Evolutionary conservation across 2,329 filamentous ascomycete species (phyloP).

Genomic region (Coleophoma crateriformis): DNA sequence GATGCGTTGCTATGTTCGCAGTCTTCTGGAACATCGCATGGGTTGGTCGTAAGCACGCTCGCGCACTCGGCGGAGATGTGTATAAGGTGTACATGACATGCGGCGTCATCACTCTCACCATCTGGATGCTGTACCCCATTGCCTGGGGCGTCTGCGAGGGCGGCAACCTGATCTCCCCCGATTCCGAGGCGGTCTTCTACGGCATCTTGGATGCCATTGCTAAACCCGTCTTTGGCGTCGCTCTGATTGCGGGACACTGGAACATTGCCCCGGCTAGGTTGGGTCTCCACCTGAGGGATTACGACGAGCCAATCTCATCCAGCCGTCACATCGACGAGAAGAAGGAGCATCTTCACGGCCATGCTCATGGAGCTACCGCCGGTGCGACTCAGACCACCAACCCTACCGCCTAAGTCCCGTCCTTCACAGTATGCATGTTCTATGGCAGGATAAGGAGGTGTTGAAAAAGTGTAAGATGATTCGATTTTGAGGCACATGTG

Average conservation of each 20-base stretch:
- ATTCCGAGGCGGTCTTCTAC: slow-evolving; percentile 62
- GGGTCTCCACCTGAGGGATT: neutral
- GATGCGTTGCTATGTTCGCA: too few relatives aligned
- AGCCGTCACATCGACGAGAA: too few relatives aligned
- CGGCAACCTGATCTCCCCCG: slow-evolving; percentile 56
- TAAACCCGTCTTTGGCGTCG: slow-evolving; percentile 43
- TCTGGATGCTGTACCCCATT: slow-evolving; percentile 59
- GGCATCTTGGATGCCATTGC: slow-evolving; percentile 57
- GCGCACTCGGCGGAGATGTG: neutral
- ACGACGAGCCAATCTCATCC: neutral
- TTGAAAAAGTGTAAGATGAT: too few relatives aligned
- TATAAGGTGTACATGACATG: neutral
- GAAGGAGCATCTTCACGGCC: too few relatives aligned
- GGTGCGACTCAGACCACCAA: too few relatives aligned
- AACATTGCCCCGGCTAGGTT: neutral
- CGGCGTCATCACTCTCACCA: slow-evolving; percentile 37
- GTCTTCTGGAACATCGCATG: neutral
- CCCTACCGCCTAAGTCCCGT: too few relatives aligned
- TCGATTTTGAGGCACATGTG: too few relatives aligned
- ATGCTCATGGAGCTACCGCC: too few relatives aligned
- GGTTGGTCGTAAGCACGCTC: neutral
- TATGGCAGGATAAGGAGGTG: too few relatives aligned
- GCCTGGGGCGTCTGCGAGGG: slow-evolving; percentile 57
- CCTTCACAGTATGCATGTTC: too few relatives aligned
- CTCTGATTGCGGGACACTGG: slow-evolving; percentile 20